Evolutionary conservation across 352 stramenopile species (phyloP).

Genomic region (Pythium sukuiense): DNA sequence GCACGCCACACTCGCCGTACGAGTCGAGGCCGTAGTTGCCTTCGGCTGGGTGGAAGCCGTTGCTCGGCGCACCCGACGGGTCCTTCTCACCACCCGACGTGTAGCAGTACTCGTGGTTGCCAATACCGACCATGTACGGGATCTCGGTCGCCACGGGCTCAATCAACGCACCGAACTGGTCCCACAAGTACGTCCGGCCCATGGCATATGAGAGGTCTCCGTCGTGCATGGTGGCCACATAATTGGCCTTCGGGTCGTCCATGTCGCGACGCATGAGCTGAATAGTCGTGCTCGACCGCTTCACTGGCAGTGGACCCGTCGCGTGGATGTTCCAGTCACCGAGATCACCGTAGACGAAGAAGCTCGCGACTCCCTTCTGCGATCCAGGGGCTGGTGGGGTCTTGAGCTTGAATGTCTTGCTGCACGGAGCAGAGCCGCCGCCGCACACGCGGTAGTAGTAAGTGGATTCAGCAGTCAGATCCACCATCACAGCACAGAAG

Average conservation of each 20-base stretch:
- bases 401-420: slow-evolving; percentile 25
- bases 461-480: slow-evolving; percentile 8
- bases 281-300: slow-evolving; percentile 33
- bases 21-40: slow-evolving; percentile 27
- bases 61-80: slow-evolving; percentile 14
- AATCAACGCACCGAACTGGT: slow-evolving; percentile 67
- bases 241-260: slow-evolving; percentile 25
- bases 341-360: slow-evolving; percentile 72
- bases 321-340: slow-evolving; percentile 37
- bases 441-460: slow-evolving; percentile 35
- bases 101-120: slow-evolving; percentile 33
- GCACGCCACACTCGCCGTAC: slow-evolving; percentile 72
- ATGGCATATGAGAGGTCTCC: slow-evolving; percentile 72
- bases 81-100: slow-evolving; percentile 19
- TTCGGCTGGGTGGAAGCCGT: slow-evolving; percentile 23
- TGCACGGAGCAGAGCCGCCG: not conserved
- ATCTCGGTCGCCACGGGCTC: slow-evolving; percentile 53
- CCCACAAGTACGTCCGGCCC: slow-evolving; percentile 59
- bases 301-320: slow-evolving; percentile 9
- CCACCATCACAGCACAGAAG: slow-evolving; percentile 24
- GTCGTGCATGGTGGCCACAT: slow-evolving; percentile 59
- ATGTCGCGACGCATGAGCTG: slow-evolving; percentile 34
- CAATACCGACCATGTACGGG: slow-evolving; percentile 58
- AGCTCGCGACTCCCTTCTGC: slow-evolving; percentile 24
- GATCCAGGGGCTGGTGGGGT: slow-evolving; percentile 19